A percentile compares a stretch with the other conserved stretches of the same genome.
Evolutionary conservation across 2,329 filamentous ascomycete genomes (phyloP).

Genomic region (Aurifilum marmelostoma): DNA sequence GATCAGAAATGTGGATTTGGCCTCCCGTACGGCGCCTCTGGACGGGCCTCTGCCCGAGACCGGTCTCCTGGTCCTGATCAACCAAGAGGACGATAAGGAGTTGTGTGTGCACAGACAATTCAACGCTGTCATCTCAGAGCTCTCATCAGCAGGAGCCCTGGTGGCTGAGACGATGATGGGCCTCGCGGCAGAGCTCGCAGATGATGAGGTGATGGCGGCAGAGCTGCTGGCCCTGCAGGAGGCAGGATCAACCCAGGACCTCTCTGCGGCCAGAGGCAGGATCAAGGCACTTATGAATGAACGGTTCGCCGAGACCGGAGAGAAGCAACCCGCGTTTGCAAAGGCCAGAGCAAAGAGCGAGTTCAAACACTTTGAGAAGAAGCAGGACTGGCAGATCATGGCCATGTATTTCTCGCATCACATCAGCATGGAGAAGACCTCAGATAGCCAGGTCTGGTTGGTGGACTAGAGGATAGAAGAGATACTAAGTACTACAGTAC

Average conservation of each 20-base stretch:
- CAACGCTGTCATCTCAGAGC: background rate
- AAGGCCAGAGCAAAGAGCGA: background rate
- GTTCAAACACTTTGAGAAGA: background rate
- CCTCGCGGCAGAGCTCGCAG: conserved; percentile 6
- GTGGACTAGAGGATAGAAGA: background rate
- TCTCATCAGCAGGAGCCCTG: background rate
- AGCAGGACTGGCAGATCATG: background rate
- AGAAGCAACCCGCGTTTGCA: background rate
- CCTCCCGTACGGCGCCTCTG: background rate
- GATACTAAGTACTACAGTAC: too few species aligned
- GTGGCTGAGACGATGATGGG: conserved; percentile 8
- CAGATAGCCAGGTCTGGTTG: conserved; percentile 3
- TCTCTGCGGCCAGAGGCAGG: background rate
- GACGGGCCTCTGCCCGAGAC: background rate
- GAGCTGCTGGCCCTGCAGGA: background rate
- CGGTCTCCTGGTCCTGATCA: background rate
- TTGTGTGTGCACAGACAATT: conserved; percentile 4
- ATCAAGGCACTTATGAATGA: background rate
- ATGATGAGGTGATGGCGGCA: background rate
- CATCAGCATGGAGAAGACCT: background rate
- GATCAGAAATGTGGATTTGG: background rate
- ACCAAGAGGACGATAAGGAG: conserved; percentile 8
- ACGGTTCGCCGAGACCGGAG: background rate
- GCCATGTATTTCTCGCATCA: background rate
- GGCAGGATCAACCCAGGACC: background rate